These are phyloP conservation scores for Sporothrix brasiliensis DNA, from an alignment of 2,329 filamentous ascomycete species.

Conservation along the genomic window DNA sequence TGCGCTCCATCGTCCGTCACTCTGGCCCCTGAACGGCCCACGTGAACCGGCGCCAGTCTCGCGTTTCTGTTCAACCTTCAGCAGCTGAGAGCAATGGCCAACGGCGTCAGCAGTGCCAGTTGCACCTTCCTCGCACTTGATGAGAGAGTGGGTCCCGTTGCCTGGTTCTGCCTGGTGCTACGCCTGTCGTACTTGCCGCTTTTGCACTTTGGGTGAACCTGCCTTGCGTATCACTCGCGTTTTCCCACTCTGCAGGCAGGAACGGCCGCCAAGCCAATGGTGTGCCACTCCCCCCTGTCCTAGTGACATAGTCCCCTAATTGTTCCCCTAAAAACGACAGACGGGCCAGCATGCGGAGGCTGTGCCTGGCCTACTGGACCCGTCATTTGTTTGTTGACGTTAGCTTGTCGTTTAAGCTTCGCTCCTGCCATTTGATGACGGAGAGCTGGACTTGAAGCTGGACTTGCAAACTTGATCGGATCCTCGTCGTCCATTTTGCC, in stretches of 20 bases:
- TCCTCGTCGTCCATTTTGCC: not conserved
- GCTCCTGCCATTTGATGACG: not conserved
- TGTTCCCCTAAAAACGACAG: not conserved
- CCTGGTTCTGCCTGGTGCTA: conserved; percentile 18
- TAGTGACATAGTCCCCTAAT: not conserved
- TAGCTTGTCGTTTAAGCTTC: conserved; percentile 12
- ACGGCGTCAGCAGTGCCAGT: too few relatives aligned
- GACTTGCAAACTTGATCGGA: not conserved
- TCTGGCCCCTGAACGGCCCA: not conserved
- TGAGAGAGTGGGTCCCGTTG: conserved; percentile 25
- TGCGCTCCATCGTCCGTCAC: not conserved
- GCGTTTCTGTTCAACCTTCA: not conserved
- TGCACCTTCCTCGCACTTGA: not conserved
- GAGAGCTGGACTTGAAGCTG: not conserved
- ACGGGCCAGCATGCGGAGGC: conserved; percentile 3
- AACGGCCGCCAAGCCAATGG: conserved; percentile 22
- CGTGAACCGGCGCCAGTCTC: conserved; percentile 25
- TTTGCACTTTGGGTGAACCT: not conserved
- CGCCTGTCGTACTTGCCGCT: conserved; percentile 1
- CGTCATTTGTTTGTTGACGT: not conserved
- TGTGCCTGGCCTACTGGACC: conserved; percentile 8
- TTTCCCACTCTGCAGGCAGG: conserved; percentile 14
- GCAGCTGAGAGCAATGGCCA: not conserved
- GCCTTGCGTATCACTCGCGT: not conserved
- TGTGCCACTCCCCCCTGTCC: not conserved